Base-by-base conservation (phyloP, 257 asterid species). In the Dorcoceras hygrometricum region DNA sequence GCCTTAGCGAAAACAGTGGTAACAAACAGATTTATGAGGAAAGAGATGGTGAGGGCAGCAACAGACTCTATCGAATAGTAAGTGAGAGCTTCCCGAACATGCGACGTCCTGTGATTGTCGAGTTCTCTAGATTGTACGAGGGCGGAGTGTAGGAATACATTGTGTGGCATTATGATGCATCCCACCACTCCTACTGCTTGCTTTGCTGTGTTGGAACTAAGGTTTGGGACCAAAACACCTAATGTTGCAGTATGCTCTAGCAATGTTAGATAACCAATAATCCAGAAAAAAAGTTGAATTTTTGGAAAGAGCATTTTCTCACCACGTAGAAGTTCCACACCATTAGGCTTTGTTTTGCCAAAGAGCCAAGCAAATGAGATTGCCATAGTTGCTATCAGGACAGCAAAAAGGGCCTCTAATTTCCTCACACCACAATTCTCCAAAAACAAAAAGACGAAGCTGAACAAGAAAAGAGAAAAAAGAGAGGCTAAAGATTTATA, bases 181-280 rank as follows among this genome's bases (percentile, higher is more conserved):
- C 96, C 95, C 76, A 86, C 95, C 16, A 89, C 91, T 56, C 96
- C 96, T 1, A 86, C 95, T 27, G 95, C 95, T 55, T 89, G 95
- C 65, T 83, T 76, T 59, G 86, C 75, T 14, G 96, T 86, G 25
- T 63, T 81, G 22, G 91, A 84, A 74, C 88, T 84, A n/a, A 89
- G 86, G 64, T 78, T 89, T 23, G 96, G 96, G 72, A 89, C 82
- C 80, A 89, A 50, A 24, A 88, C 75, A 65, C 96, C 93, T 88
- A 59, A 54, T 76, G 25, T 46, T 1, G 59, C 31, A 62, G 3
- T n/a, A 32, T 26, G 11, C 24, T 61, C 32, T 19, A 50, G 53
- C 48, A 34, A 67, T 19, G 24, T 2, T 34, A 34, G 46, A 34
- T 34, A 34, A 9, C 34, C 34, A 29, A 11, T 3, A 10, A 39